phyloP scores from a whole-genome alignment of 176 grass and related monocot species.

The Musa beccarii region DNA sequence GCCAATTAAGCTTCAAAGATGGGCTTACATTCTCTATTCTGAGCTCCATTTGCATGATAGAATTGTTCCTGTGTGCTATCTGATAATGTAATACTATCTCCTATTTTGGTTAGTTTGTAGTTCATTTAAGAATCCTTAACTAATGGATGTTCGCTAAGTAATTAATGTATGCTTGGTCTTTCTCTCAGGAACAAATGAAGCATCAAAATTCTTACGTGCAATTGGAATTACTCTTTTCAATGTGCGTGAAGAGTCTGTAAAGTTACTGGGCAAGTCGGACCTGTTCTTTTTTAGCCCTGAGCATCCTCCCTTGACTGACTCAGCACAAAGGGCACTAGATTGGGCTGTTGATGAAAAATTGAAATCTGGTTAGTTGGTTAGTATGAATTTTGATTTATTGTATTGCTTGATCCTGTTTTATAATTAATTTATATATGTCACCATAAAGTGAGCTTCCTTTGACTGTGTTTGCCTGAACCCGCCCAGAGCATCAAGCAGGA shows the following conservation, averaged over 20 bases:
- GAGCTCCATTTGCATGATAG: background rate
- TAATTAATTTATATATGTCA: too few species aligned
- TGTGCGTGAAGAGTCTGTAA: slow-evolving; percentile 52
- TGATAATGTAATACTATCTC: background rate
- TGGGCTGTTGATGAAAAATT: slow-evolving; percentile 68
- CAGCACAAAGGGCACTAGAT: slow-evolving; percentile 71
- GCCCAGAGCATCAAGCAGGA: too few species aligned
- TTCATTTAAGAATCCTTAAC: too few species aligned
- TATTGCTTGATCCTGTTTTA: background rate
- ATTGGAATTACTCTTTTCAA: slow-evolving; percentile 71
- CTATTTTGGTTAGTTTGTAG: too few species aligned
- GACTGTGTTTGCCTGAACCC: too few species aligned
- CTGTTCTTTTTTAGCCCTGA: slow-evolving; percentile 50
- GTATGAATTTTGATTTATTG: background rate
- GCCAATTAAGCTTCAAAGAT: too few species aligned
- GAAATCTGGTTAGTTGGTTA: slow-evolving; percentile 52
- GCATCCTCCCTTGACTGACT: slow-evolving; percentile 61
- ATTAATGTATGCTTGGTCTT: background rate
- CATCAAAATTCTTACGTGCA: slow-evolving; percentile 66
- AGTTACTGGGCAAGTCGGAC: slow-evolving; percentile 75
- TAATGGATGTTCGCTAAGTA: too few species aligned
- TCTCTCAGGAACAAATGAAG: slow-evolving; percentile 66
- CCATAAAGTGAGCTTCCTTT: too few species aligned
- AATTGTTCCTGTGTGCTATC: background rate
- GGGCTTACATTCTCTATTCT: background rate